Evolutionary conservation across 768 basidiomycete species (phyloP).

Genomic region (Hypholoma sublateritium): DNA sequence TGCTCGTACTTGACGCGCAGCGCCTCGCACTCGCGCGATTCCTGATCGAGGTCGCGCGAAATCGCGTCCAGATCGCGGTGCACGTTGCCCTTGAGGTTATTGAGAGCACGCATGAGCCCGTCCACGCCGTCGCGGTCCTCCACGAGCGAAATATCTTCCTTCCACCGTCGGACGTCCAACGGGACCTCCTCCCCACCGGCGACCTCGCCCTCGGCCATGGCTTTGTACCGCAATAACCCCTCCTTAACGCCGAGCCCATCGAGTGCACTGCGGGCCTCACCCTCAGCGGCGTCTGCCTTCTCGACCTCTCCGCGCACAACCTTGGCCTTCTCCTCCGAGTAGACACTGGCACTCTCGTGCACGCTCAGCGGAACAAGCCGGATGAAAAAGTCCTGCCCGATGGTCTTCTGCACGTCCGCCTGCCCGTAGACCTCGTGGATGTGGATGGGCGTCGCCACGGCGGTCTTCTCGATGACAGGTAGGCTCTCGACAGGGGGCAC

Average conservation of each 20-base stretch:
- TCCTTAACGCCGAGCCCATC: conserved; percentile 82
- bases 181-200: conserved; percentile 68
- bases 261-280: conserved; percentile 72
- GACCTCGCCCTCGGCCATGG: conserved; percentile 67
- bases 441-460: conserved; percentile 79
- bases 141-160: conserved; percentile 67
- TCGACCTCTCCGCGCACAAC: conserved; percentile 85
- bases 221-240: conserved; percentile 64
- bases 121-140: conserved; percentile 73
- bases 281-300: conserved; percentile 80
- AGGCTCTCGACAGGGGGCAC: conserved; percentile 78
- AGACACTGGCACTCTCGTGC: conserved; percentile 93
- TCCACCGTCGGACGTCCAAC: conserved; percentile 68
- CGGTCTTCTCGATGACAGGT: conserved; percentile 77
- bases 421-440: conserved; percentile 94
- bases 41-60: conserved; percentile 70
- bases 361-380: conserved; percentile 89
- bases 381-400: conserved; percentile 89
- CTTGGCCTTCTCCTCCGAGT: conserved; percentile 99
- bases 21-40: conserved; percentile 85
- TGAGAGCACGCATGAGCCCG: conserved; percentile 57
- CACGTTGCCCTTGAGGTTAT: conserved; percentile 56
- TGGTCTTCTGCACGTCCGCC: conserved; percentile 91
- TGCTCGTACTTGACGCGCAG: conserved; percentile 88
- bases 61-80: conserved; percentile 60